phyloP scores from a whole-genome alignment of 495 filamentous ascomycete genomes.

The Neurospora pannonica region DNA sequence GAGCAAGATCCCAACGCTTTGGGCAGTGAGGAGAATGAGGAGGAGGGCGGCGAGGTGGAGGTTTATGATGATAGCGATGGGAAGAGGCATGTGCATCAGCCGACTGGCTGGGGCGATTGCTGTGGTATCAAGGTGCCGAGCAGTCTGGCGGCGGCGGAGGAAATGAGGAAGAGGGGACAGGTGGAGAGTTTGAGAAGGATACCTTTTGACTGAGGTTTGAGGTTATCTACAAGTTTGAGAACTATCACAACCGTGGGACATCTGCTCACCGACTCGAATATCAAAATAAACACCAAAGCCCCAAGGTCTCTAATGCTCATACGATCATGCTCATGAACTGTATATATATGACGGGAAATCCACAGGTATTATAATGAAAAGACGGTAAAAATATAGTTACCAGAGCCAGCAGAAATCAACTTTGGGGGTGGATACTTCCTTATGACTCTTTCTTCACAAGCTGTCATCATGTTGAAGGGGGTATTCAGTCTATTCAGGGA shows the following conservation, averaged over 20 bases:
- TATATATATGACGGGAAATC: neutral
- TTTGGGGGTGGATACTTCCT: neutral
- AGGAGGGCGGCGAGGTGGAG: slow-evolving; percentile 45
- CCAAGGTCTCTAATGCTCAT: neutral
- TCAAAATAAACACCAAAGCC: too few relatives aligned
- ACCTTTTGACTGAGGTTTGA: slow-evolving; percentile 65
- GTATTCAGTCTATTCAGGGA: too few relatives aligned
- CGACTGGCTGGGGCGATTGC: slow-evolving; percentile 83
- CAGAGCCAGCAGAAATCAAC: neutral
- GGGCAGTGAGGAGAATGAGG: slow-evolving; percentile 36
- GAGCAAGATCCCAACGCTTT: slow-evolving; percentile 36
- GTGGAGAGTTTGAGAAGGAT: slow-evolving; percentile 65
- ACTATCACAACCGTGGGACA: neutral
- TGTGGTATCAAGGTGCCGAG: slow-evolving; percentile 98
- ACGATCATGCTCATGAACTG: neutral
- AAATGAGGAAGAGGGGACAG: slow-evolving; percentile 63
- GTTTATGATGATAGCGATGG: slow-evolving; percentile 53
- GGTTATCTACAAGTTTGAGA: neutral
- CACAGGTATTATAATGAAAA: too few relatives aligned
- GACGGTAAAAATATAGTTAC: neutral
- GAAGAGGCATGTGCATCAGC: slow-evolving; percentile 56
- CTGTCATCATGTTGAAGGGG: neutral
- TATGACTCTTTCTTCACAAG: neutral
- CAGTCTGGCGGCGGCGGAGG: slow-evolving; percentile 76
- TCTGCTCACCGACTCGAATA: too few relatives aligned